These are phyloP conservation scores for Coffea humblotiana DNA, from an alignment of 305 asterid genomes.

Conservation along the genomic window DNA sequence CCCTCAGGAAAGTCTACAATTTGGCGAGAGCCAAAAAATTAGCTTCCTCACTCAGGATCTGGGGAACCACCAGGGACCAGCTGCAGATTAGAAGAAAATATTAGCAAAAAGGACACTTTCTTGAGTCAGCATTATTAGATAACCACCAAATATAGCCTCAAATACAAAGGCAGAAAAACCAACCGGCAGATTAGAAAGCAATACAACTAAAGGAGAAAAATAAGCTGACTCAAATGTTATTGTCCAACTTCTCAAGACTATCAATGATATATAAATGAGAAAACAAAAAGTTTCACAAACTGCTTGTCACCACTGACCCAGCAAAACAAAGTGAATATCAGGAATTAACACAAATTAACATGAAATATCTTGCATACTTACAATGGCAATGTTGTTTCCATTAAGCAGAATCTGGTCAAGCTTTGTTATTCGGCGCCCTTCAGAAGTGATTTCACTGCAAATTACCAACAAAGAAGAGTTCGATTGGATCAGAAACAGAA, in stretches of 20 bases:
- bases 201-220: not conserved
- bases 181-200: not conserved
- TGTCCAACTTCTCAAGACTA: not conserved
- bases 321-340: not conserved
- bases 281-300: not conserved
- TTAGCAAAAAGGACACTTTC: not conserved
- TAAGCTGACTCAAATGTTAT: not conserved
- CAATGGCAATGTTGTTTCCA: slow-evolving; percentile 93
- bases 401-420: slow-evolving; percentile 91
- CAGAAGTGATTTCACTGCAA: slow-evolving; percentile 68
- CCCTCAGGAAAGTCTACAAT: slow-evolving; percentile 12
- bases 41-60: slow-evolving; percentile 32
- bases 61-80: slow-evolving; percentile 56
- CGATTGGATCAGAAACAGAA: not conserved
- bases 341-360: not conserved
- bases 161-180: not conserved
- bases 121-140: not conserved
- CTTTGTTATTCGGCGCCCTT: slow-evolving; percentile 86
- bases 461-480: not conserved
- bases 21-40: not conserved
- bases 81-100: slow-evolving; percentile 24
- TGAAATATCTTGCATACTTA: slow-evolving; percentile 24
- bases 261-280: not conserved
- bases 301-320: not conserved
- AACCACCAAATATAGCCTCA: not conserved